A percentile compares a stretch with the other conserved stretches of the same genome.
Evolutionary conservation across 495 filamentous ascomycete species (phyloP).

Genomic region (Aspergillus bridgeri): DNA sequence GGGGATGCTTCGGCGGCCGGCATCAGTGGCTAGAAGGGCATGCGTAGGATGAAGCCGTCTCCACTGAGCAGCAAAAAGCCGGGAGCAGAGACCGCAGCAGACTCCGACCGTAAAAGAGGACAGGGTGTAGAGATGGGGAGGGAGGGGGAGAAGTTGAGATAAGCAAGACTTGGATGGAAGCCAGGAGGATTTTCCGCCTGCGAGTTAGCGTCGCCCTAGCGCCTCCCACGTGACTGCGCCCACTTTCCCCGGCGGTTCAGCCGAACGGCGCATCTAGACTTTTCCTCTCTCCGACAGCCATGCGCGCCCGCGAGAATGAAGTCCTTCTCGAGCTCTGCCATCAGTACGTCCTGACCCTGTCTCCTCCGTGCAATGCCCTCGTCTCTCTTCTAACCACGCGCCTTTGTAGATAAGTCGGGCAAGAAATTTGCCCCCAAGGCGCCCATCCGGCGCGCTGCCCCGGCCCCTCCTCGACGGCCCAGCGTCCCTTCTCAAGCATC

Average conservation of each 20-base stretch:
- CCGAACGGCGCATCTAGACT: slow-evolving; percentile 18
- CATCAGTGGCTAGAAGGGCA: slow-evolving; percentile 63
- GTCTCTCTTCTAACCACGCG: slow-evolving; percentile 1
- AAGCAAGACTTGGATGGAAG: slow-evolving; percentile 27
- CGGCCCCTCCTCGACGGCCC: slow-evolving; percentile 35
- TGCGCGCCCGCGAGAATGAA: slow-evolving; percentile 38
- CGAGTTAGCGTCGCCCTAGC: slow-evolving; percentile 30
- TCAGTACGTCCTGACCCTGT: slow-evolving; percentile 39
- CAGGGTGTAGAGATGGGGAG: slow-evolving; percentile 16
- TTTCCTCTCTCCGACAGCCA: slow-evolving; percentile 20
- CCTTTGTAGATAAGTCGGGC: slow-evolving; percentile 47
- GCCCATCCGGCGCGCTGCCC: slow-evolving; percentile 42
- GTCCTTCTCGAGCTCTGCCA: slow-evolving; percentile 54
- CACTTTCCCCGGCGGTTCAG: slow-evolving; percentile 29
- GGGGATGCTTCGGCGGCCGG: slow-evolving; percentile 70
- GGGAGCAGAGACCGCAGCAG: slow-evolving; percentile 29
- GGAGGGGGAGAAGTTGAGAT: slow-evolving; percentile 29
- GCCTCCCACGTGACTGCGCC: slow-evolving; percentile 38
- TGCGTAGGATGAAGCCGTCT: slow-evolving; percentile 31
- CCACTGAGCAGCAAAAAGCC: slow-evolving; percentile 41
- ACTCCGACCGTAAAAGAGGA: slow-evolving; percentile 26
- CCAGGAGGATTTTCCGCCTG: slow-evolving; percentile 44
- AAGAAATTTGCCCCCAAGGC: slow-evolving; percentile 56
- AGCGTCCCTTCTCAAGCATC: slow-evolving; percentile 39
- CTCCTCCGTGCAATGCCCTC: background rate